These are phyloP conservation scores for Hyaloscypha hepaticicola DNA, from an alignment of 495 filamentous ascomycete genomes.

Conservation along the genomic window DNA sequence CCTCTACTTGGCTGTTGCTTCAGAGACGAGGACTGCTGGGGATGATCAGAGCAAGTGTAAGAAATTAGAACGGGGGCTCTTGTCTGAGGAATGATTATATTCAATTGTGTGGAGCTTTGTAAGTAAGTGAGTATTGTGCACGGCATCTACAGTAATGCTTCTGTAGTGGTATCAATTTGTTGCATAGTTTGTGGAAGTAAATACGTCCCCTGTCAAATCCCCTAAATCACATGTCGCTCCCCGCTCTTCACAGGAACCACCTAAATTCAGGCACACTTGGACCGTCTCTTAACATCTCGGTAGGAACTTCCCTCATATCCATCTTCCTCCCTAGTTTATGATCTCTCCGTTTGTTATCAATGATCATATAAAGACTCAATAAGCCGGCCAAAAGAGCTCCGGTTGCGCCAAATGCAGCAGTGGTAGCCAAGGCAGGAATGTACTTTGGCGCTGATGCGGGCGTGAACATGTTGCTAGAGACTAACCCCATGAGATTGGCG, in stretches of 20 bases:
- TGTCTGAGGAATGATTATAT: too few species aligned
- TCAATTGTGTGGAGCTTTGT: too few species aligned
- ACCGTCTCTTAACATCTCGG: slow-evolving; percentile 65
- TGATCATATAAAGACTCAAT: slow-evolving; percentile 66
- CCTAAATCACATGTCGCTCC: neutral
- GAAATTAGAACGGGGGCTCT: too few species aligned
- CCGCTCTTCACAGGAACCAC: slow-evolving; percentile 57
- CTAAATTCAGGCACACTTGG: slow-evolving; percentile 63
- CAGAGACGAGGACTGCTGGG: too few species aligned
- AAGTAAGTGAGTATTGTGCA: too few species aligned
- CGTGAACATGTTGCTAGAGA: slow-evolving; percentile 73
- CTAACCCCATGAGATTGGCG: slow-evolving; percentile 80
- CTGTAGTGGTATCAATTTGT: neutral
- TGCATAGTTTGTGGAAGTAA: too few species aligned
- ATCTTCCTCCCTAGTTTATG: slow-evolving; percentile 57
- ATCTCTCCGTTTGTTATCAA: slow-evolving; percentile 68
- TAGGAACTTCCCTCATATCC: slow-evolving; percentile 65
- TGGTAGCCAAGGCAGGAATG: slow-evolving; percentile 69
- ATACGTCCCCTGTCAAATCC: neutral
- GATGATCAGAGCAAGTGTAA: too few species aligned
- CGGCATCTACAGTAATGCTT: too few species aligned
- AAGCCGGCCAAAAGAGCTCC: slow-evolving; percentile 57
- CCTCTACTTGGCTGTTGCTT: too few species aligned
- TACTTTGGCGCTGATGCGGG: slow-evolving; percentile 70
- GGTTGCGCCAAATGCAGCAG: slow-evolving; percentile 66